Evolutionary conservation across 1,139 yeast species (phyloP).

Genomic region (Kodamaea sp.): DNA sequence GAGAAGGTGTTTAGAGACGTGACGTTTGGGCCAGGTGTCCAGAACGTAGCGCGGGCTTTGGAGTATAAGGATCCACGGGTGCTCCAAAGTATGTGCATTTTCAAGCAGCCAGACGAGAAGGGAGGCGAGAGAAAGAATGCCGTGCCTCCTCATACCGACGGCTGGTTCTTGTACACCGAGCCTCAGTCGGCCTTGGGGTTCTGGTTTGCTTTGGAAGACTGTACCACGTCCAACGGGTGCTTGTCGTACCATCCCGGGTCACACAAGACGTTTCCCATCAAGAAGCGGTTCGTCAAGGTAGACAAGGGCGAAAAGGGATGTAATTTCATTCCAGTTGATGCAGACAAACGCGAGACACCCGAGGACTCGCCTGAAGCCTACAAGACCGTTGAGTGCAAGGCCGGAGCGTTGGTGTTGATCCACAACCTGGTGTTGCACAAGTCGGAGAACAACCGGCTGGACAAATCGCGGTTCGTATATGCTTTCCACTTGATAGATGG

Average conservation of each 20-base stretch:
- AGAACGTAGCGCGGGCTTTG: slow-evolving; percentile 53
- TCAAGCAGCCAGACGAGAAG: slow-evolving; percentile 60
- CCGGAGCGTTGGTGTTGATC: slow-evolving; percentile 69
- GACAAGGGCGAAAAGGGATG: slow-evolving; percentile 55
- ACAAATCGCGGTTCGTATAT: slow-evolving; percentile 67
- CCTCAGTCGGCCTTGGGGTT: slow-evolving; percentile 77
- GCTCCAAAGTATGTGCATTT: slow-evolving; percentile 76
- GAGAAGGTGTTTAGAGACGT: slow-evolving; percentile 49
- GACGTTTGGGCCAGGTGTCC: slow-evolving; percentile 54
- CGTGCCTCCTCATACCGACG: slow-evolving; percentile 82
- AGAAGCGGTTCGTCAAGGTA: slow-evolving; percentile 65
- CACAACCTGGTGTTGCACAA: slow-evolving; percentile 73
- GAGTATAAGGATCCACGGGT: slow-evolving; percentile 67
- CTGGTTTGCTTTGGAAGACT: slow-evolving; percentile 82
- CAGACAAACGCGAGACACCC: slow-evolving; percentile 19
- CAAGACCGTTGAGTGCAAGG: slow-evolving; percentile 60
- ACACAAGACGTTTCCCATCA: slow-evolving; percentile 58
- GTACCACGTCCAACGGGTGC: slow-evolving; percentile 69
- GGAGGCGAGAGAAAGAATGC: slow-evolving; percentile 61
- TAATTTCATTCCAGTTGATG: slow-evolving; percentile 37
- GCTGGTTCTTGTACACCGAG: slow-evolving; percentile 67
- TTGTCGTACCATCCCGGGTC: slow-evolving; percentile 74
- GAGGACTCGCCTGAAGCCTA: slow-evolving; percentile 39
- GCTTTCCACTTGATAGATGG: slow-evolving; percentile 84
- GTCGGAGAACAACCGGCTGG: slow-evolving; percentile 60